Conservation (phyloP, 768 basidiomycete genomes). For the Rhizopogon sp. region DNA sequence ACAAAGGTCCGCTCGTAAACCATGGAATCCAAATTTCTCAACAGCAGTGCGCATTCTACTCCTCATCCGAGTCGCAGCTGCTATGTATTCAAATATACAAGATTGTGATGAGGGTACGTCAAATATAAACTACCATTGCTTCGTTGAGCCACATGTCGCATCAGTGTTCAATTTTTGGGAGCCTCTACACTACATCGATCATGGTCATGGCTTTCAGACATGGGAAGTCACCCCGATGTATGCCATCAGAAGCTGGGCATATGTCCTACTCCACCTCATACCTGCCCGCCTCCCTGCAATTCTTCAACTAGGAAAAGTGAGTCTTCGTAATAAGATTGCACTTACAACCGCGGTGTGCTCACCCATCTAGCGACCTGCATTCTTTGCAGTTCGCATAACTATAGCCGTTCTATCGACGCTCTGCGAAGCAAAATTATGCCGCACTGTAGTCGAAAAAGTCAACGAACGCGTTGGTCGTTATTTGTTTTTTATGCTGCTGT, state of each 20-base stretch:
- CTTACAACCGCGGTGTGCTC: constrained; percentile 2
- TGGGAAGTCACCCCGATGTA: constrained; percentile 94
- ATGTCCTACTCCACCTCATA: constrained; percentile 76
- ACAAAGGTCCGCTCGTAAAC: constrained; percentile 59
- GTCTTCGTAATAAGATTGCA: constrained; percentile 8
- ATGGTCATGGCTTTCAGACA: constrained; percentile 91
- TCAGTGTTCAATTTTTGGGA: constrained; percentile 99
- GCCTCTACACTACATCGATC: constrained; percentile 86
- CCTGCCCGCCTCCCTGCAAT: constrained; percentile 57
- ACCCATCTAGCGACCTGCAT: constrained; percentile 64
- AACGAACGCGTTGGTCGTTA: constrained; percentile 94
- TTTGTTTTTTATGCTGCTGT: constrained; percentile 77
- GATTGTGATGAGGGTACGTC: constrained; percentile 93
- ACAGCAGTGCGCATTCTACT: constrained; percentile 81
- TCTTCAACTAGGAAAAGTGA: constrained; percentile 69
- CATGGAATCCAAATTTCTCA: constrained; percentile 84
- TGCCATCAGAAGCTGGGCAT: constrained; percentile 94
- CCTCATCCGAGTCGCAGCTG: constrained; percentile 72
- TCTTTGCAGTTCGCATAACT: constrained; percentile 83
- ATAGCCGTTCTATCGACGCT: constrained; percentile 69
- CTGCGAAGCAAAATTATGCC: constrained; percentile 80
- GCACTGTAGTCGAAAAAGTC: constrained; percentile 72
- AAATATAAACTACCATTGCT: not conserved
- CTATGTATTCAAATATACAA: constrained; percentile 93
- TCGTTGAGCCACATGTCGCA: not conserved